Evolutionary conservation across 352 stramenopile species (phyloP).

Genomic region (Globisporangium yorkense): DNA sequence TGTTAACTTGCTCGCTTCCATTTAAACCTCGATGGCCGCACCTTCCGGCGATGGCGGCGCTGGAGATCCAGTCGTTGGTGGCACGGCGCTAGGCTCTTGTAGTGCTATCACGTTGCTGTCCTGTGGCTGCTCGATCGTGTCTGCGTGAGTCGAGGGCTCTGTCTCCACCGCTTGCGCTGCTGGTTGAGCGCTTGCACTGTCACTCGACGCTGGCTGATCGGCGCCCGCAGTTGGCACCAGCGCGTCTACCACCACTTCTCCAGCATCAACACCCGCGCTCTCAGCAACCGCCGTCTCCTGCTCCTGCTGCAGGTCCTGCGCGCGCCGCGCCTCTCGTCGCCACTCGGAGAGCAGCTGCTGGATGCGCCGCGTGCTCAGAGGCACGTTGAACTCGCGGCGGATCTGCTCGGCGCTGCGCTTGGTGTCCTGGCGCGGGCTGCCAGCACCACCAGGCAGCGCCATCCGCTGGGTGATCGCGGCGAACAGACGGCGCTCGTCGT

Average conservation of each 20-base stretch:
- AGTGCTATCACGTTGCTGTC: neutral
- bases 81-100: neutral
- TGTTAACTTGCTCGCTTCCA: no score
- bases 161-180: neutral
- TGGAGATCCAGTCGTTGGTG: no score
- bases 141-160: neutral
- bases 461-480: conserved; percentile 20
- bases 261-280: no score
- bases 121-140: neutral
- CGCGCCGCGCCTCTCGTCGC: conserved; percentile 26
- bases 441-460: neutral
- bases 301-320: conserved; percentile 19
- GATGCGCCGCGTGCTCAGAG: conserved; percentile 45
- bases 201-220: neutral
- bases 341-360: conserved; percentile 53
- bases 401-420: conserved; percentile 47
- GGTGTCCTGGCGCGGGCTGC: conserved; percentile 1
- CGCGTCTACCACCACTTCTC: no score
- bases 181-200: neutral
- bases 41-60: neutral
- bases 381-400: conserved; percentile 37
- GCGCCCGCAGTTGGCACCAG: neutral
- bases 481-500: conserved; percentile 38
- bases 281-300: neutral
- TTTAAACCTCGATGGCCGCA: conserved; percentile 4